These are phyloP conservation scores for Nothopassalora personata DNA, from an alignment of 2,329 filamentous ascomycete genomes.

Conservation along the genomic window DNA sequence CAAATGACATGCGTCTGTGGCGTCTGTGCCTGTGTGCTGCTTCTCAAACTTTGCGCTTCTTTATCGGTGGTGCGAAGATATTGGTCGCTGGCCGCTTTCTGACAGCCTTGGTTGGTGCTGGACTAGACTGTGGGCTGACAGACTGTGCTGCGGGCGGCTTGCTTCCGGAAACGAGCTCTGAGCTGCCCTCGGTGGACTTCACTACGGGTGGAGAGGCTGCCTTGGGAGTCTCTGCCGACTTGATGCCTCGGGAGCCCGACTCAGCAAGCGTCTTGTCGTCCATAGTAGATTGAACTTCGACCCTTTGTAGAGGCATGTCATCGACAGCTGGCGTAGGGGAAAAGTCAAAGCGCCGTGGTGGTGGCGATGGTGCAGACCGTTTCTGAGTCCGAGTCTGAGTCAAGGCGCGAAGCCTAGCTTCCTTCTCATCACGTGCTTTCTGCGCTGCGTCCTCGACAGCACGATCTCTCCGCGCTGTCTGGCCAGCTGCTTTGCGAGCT, in stretches of 20 bases:
- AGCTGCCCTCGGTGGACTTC: background rate
- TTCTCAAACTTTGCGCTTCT: slow-evolving; percentile 10
- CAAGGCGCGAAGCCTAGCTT: slow-evolving; percentile 15
- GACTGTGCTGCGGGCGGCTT: background rate
- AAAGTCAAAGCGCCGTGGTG: slow-evolving; percentile 11
- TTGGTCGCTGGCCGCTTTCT: slow-evolving; percentile 20
- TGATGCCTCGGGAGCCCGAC: background rate
- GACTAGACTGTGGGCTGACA: slow-evolving; percentile 10
- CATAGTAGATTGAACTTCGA: background rate
- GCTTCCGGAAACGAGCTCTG: background rate
- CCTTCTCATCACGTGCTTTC: slow-evolving; percentile 15
- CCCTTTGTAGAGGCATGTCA: background rate
- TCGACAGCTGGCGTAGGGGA: background rate
- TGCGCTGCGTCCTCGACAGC: slow-evolving; percentile 10
- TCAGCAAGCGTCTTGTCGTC: background rate
- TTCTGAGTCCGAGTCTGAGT: slow-evolving; percentile 6
- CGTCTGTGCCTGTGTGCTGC: background rate
- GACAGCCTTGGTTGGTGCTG: slow-evolving; percentile 10
- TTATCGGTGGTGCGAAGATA: slow-evolving; percentile 8
- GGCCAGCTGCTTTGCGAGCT: slow-evolving; percentile 1
- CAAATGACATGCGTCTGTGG: background rate
- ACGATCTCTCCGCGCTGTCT: slow-evolving; percentile 7
- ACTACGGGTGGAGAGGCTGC: background rate
- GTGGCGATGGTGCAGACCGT: background rate
- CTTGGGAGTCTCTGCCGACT: background rate